These are phyloP conservation scores for Thalassiosira hispida DNA, from an alignment of 352 stramenopile genomes.

Conservation along the genomic window DNA sequence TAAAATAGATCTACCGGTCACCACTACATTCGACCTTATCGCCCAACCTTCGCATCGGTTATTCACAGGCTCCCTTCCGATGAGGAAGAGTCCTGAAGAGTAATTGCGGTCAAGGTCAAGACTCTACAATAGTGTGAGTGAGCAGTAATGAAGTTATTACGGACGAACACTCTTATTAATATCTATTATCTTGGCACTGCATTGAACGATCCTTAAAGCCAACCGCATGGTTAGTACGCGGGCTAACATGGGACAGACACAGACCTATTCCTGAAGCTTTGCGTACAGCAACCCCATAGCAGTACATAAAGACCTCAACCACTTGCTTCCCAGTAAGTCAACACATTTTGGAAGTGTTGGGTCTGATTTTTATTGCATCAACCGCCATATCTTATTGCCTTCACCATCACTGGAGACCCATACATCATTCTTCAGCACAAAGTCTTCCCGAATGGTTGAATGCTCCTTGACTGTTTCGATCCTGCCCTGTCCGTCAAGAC, in stretches of 20 bases:
- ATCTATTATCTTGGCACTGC: no score
- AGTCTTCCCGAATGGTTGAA: constrained; percentile 68
- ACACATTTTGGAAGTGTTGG: constrained; percentile 37
- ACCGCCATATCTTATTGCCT: constrained; percentile 69
- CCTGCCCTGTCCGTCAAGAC: constrained; percentile 47
- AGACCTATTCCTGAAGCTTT: constrained; percentile 68
- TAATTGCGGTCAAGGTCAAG: no score
- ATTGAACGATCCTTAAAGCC: constrained; percentile 67
- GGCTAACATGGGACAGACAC: constrained; percentile 83
- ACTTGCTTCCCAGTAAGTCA: constrained; percentile 52
- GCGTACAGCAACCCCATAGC: constrained; percentile 77
- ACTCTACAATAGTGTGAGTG: no score
- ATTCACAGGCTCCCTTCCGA: no score
- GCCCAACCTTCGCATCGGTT: no score
- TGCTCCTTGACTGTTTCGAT: constrained; percentile 57
- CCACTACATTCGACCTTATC: no score
- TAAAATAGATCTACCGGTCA: no score
- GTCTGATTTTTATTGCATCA: constrained; percentile 57
- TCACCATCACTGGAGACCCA: constrained; percentile 73
- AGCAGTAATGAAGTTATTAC: no score
- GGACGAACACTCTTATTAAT: no score
- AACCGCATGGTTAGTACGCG: constrained; percentile 74
- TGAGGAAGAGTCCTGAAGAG: no score
- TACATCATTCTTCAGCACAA: constrained; percentile 83
- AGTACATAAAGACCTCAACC: constrained; percentile 66